These are phyloP conservation scores for Trichomonascaceae sp. DNA, from an alignment of 1,139 yeast genomes.

Conservation along the genomic window DNA sequence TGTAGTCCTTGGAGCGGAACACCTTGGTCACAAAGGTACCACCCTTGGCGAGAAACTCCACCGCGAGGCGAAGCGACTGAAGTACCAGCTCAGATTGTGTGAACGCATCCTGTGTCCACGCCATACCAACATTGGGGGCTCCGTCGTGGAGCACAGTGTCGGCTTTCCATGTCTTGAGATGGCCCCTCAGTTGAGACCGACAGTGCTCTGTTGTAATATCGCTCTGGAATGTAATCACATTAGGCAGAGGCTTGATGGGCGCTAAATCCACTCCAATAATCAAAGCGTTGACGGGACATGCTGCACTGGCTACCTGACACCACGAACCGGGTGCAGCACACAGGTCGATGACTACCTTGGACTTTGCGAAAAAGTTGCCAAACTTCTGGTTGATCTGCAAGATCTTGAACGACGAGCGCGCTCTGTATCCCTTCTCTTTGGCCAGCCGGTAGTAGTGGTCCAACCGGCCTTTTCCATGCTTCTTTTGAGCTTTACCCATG, in stretches of 20 bases:
- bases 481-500: conserved; percentile 93
- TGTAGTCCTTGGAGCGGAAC: conserved; percentile 95
- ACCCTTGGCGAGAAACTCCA: conserved; percentile 81
- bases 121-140: conserved; percentile 98
- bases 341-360: conserved; percentile 93
- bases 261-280: conserved; percentile 97
- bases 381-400: conserved; percentile 92
- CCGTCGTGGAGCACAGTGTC: conserved; percentile 98
- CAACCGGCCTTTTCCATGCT: conserved; percentile 96
- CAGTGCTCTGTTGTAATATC: conserved; percentile 98
- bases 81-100: conserved; percentile 92
- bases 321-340: conserved; percentile 99
- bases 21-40: conserved; percentile 97
- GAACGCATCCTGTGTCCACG: conserved; percentile 99
- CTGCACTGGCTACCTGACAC: conserved; percentile 96
- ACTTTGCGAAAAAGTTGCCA: conserved; percentile 88
- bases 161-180: conserved; percentile 98
- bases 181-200: conserved; percentile 83
- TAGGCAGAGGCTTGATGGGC: conserved; percentile 89
- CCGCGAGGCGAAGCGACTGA: conserved; percentile 87
- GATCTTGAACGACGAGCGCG: conserved; percentile 95
- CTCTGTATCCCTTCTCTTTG: conserved; percentile 95
- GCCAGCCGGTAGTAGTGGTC: conserved; percentile 94
- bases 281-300: conserved; percentile 84
- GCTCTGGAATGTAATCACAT: conserved; percentile 85